Evolutionary conservation across 2,329 filamentous ascomycete species (phyloP), one percentile per base, ranked within the genome.

Genomic region (Fusarium nelsonii): DNA sequence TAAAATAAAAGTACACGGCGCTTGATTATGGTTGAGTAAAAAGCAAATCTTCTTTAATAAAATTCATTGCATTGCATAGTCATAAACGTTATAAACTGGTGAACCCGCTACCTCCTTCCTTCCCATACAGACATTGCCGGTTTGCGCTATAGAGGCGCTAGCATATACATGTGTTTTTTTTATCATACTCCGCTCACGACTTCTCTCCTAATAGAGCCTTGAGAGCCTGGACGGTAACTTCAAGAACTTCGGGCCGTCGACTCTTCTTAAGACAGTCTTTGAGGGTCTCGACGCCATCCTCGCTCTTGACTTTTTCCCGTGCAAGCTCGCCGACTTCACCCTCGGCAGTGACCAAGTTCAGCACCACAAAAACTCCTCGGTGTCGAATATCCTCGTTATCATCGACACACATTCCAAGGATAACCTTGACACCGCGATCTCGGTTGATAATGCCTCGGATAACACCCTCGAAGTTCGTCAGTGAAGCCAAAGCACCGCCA

Each of bases 401-500:
- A 68, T 97, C 93, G 16, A 84, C 82, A 74, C 93, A 97, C 75
- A 98, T 80, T 0, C 85, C 88, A n/a, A 99, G 79, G n/a, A 98
- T 74, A n/a, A 93, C 88, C 65, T 89, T 85, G 6, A 96, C 84
- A 1, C 93, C 93, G 15, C 91, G 85, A 7, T 92, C 88, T 36
- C 91, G 85, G 62, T 88, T 86, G 37, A 97, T 73, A 4, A 98
- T 85, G 6, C 87, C 90, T 4, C 87, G 84, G 2, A 95, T 90
- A 0, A 92, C 91, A 2, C 86, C 85, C 72, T 96, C 92, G 77
- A 91, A 94, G 32, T 89, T 88, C 0, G 94, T 94, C 26, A 99
- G 81, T 79, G 92, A 92, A 1, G 95, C 96, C 50, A 99, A 79
- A 0, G 94, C 95, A 2, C 96, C 96, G 4, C 94, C 94, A 0